phyloP scores from a whole-genome alignment of 208 protist species.

The Leptomonas seymouri region DNA sequence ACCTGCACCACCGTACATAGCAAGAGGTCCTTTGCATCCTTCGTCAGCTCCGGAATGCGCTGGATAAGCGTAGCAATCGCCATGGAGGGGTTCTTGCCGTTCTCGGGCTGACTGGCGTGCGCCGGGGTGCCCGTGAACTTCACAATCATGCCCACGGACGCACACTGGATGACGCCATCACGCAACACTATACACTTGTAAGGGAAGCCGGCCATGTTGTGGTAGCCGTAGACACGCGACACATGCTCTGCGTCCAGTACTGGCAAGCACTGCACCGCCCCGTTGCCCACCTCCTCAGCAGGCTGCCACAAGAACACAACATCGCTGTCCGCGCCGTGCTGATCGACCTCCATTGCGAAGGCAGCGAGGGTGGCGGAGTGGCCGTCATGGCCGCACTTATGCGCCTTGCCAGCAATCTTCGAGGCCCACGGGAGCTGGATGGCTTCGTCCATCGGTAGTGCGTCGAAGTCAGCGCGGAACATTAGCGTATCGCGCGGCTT shows the following conservation, averaged over 20 bases:
- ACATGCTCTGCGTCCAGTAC: constrained; percentile 45
- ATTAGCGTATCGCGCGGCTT: constrained; percentile 34
- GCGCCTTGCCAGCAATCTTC: constrained; percentile 38
- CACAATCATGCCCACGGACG: constrained; percentile 49
- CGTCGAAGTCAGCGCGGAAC: constrained; percentile 52
- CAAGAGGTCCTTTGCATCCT: constrained; percentile 39
- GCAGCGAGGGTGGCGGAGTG: constrained; percentile 41
- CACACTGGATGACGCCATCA: constrained; percentile 45
- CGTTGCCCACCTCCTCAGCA: constrained; percentile 39
- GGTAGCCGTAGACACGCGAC: constrained; percentile 44
- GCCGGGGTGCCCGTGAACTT: constrained; percentile 39
- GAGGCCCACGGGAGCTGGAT: constrained; percentile 46
- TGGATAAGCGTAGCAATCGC: constrained; percentile 45
- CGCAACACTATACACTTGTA: constrained; percentile 39
- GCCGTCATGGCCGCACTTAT: constrained; percentile 54
- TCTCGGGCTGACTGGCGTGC: constrained; percentile 44
- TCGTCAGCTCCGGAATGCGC: constrained; percentile 36
- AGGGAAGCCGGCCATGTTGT: constrained; percentile 47
- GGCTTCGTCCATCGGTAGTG: constrained; percentile 44
- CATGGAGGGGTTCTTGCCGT: constrained; percentile 39
- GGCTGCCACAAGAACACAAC: constrained; percentile 55
- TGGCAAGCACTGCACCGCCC: constrained; percentile 44
- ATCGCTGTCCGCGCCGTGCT: constrained; percentile 44
- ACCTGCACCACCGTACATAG: constrained; percentile 54
- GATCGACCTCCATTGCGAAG: constrained; percentile 55